Base-by-base conservation (phyloP, 192 early-diverging fungal species). In the Backusella morwellensis region DNA sequence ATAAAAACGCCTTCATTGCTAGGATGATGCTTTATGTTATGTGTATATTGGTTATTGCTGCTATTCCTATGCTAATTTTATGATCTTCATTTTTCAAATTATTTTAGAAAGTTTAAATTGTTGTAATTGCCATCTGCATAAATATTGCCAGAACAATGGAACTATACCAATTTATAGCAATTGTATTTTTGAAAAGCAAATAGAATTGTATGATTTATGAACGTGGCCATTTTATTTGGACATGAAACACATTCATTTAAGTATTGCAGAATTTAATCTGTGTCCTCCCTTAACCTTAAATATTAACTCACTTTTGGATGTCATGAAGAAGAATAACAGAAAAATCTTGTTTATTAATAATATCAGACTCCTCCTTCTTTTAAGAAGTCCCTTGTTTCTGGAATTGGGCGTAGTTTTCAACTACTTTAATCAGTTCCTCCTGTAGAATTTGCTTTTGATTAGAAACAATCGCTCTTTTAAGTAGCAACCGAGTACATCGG, bases 321-420 rank as follows among this genome's bases (percentile, higher is more conserved):
- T 81, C 36, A 84, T 81, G 47, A 79, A 81, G 17, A 75, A 52
- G 68, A 67, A 75, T 29, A 63, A 68, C 23, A 69, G 34, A 56
- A 86, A 86, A 76, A 26, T 86, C 42, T 77, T 74, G 17, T 81
- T 86, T 41, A 84, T 84, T 66, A 76, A 79, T 12, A 78, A 81
- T 15, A 42, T 35, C 9, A 26, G 75, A 44, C 40, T 76, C 75
- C 42, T 44, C 15, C 42, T 44, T 12, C 42, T 15, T 17, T 4
- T 44, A 44, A 17, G 42, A 44, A 44, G 42, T 17, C 76, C 80
- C 77, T 75, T 75, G 78, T 80, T 44, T 59, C 81, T 12, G 85
- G 82, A 19, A 50, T 50, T n/a, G 19, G 21, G 21, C 47, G 1
- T 1, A n/a, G 19, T 50, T 50, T 50, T 50, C 17, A n/a, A 19